Conservation (phyloP, 192 early-diverging fungal genomes). For the Kickxella alabastrina region DNA sequence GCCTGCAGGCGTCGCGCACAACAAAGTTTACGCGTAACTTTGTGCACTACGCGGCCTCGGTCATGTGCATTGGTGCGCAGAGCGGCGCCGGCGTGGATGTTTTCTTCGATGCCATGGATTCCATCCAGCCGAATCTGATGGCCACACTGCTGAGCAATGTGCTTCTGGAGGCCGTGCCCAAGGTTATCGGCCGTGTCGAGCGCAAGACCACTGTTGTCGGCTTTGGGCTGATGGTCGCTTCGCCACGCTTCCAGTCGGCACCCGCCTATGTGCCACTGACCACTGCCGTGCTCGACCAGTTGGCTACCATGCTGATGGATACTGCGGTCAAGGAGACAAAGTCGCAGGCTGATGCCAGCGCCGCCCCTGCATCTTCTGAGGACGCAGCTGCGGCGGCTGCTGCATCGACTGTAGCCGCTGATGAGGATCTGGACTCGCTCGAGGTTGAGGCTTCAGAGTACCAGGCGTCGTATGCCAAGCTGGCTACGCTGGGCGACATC, state of each 20-base stretch:
- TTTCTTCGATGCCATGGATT: conserved; percentile 38
- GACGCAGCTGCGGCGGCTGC: conserved; percentile 23
- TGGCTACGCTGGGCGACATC: conserved; percentile 64
- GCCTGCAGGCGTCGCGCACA: conserved; percentile 46
- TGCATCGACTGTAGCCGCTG: conserved; percentile 43
- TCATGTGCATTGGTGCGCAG: conserved; percentile 33
- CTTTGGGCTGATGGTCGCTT: conserved; percentile 35
- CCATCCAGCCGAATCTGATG: conserved; percentile 43
- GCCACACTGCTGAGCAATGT: conserved; percentile 39
- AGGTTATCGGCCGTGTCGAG: conserved; percentile 39
- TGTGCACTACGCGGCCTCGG: conserved; percentile 36
- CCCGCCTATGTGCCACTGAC: conserved; percentile 14
- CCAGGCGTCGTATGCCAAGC: conserved; percentile 76
- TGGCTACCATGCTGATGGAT: conserved; percentile 42
- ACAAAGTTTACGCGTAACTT: conserved; percentile 38
- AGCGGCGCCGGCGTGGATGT: conserved; percentile 16
- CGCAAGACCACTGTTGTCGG: conserved; percentile 49
- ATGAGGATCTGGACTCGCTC: conserved; percentile 60
- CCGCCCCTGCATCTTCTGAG: too few species aligned
- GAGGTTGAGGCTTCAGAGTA: conserved; percentile 83
- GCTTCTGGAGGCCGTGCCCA: conserved; percentile 35
- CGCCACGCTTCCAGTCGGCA: conserved; percentile 17
- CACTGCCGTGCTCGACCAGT: conserved; percentile 27
- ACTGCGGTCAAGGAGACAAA: conserved; percentile 37
- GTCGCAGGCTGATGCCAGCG: conserved; percentile 14